phyloP scores from a whole-genome alignment of 2,329 filamentous ascomycete genomes.

The Pseudogymnoascus sp. region DNA sequence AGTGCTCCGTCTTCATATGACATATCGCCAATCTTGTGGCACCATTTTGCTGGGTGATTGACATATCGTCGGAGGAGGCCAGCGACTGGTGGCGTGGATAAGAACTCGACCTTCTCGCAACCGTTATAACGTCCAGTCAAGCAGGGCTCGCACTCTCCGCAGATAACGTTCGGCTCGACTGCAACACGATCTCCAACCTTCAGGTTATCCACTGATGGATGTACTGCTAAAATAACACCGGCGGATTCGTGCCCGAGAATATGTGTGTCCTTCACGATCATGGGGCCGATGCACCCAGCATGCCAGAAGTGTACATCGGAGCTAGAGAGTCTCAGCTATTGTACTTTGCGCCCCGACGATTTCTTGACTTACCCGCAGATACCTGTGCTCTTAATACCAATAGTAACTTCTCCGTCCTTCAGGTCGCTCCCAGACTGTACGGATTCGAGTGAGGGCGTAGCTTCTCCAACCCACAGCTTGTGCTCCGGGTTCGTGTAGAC shows the following conservation, averaged over 20 bases:
- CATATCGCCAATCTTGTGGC: slow-evolving; percentile 92
- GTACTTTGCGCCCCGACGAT: background rate
- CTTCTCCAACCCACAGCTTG: slow-evolving; percentile 79
- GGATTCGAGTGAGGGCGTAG: slow-evolving; percentile 67
- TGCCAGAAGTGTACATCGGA: slow-evolving; percentile 98
- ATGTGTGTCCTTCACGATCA: slow-evolving; percentile 84
- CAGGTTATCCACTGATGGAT: slow-evolving; percentile 70
- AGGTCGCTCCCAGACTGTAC: slow-evolving; percentile 62
- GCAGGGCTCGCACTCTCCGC: slow-evolving; percentile 83
- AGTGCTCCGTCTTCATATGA: slow-evolving; percentile 85
- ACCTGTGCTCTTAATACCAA: slow-evolving; percentile 87
- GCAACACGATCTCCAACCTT: slow-evolving; percentile 85
- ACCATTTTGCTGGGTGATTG: slow-evolving; percentile 91
- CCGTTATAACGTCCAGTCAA: slow-evolving; percentile 92
- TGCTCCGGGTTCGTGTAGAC: slow-evolving; percentile 93
- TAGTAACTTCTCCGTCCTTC: slow-evolving; percentile 74
- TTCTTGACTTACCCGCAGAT: slow-evolving; percentile 70
- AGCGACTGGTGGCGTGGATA: slow-evolving; percentile 82
- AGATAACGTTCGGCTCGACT: slow-evolving; percentile 90
- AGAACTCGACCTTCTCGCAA: slow-evolving; percentile 77
- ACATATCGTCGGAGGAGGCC: slow-evolving; percentile 87
- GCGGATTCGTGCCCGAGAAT: slow-evolving; percentile 93
- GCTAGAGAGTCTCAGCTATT: slow-evolving; percentile 36
- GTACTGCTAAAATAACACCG: slow-evolving; percentile 72
- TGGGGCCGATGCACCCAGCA: slow-evolving; percentile 87